Percentiles rank a stretch among this genome's conserved stretches.
Conservation (phyloP, 78 protist genomes). For the Dictyostelium brefeldianum region DNA sequence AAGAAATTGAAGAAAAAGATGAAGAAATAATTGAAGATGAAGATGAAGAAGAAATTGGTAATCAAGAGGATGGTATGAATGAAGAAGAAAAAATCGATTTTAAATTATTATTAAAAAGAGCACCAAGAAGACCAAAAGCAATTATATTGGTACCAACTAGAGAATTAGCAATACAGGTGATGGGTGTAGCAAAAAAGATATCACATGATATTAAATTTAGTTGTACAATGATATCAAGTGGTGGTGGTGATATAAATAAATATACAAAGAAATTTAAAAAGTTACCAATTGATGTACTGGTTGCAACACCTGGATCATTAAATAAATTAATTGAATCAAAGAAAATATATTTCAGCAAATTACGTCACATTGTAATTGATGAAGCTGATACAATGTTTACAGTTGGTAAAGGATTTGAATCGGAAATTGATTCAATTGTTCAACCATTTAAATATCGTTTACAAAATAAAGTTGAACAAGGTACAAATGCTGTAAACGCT, state of each 20-base stretch:
- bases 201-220: conserved; percentile 35
- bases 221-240: conserved; percentile 52
- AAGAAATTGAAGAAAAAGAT: not conserved
- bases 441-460: conserved; percentile 52
- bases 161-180: conserved; percentile 85
- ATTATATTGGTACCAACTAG: conserved; percentile 89
- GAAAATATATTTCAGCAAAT: conserved; percentile 50
- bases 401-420: conserved; percentile 78
- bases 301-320: conserved; percentile 85
- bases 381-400: conserved; percentile 90
- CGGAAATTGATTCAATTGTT: conserved; percentile 45
- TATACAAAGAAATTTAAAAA: not conserved
- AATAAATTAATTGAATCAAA: conserved; percentile 43
- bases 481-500: not conserved
- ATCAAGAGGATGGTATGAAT: not conserved
- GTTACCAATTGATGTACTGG: conserved; percentile 57
- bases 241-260: conserved; percentile 46
- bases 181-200: conserved; percentile 50
- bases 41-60: not conserved
- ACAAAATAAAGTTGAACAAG: not conserved
- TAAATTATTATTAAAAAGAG: not conserved
- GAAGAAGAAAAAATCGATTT: not conserved
- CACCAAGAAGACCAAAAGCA: conserved; percentile 82
- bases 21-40: not conserved
- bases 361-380: conserved; percentile 75